Percentiles rank a stretch among this genome's conserved stretches.
These are phyloP conservation scores for Candida methanosorbosa DNA, from an alignment of 805 yeast genomes.

Conservation along the genomic window DNA sequence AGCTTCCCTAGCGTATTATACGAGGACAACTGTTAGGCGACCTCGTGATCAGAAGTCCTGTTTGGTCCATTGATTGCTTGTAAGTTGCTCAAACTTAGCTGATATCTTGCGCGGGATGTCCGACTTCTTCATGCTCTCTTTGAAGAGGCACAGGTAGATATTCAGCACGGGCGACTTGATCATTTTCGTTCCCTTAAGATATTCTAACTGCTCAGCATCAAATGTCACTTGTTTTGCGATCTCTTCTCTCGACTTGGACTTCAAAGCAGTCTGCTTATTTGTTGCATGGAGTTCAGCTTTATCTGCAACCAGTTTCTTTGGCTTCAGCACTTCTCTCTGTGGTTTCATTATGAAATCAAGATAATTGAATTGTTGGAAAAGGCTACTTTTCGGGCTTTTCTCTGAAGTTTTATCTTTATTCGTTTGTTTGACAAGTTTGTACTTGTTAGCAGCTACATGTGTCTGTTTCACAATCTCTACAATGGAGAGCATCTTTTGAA, in stretches of 20 bases:
- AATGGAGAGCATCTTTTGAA: slow-evolving; percentile 21
- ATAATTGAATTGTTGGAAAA: slow-evolving; percentile 15
- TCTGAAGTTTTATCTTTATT: neutral
- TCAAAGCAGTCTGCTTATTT: neutral
- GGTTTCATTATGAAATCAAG: slow-evolving; percentile 10
- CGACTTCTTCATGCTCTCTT: neutral
- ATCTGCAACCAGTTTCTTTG: neutral
- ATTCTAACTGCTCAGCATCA: neutral
- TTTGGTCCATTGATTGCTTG: too few species aligned
- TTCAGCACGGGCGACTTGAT: slow-evolving; percentile 1
- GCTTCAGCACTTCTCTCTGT: neutral
- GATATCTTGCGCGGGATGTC: too few species aligned
- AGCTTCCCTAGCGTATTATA: too few species aligned
- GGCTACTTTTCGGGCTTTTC: slow-evolving; percentile 5
- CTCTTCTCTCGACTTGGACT: neutral
- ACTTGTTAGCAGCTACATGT: too few species aligned
- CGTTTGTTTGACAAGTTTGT: neutral
- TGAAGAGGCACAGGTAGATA: neutral
- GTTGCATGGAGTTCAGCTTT: too few species aligned
- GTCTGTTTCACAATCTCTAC: slow-evolving; percentile 22
- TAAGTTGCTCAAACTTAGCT: too few species aligned
- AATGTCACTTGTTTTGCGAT: neutral
- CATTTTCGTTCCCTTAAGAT: neutral
- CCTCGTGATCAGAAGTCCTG: too few species aligned
- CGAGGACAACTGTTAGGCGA: too few species aligned